phyloP scores from a whole-genome alignment of 176 grass and related monocot genomes.

The Phyllostachys edulis region DNA sequence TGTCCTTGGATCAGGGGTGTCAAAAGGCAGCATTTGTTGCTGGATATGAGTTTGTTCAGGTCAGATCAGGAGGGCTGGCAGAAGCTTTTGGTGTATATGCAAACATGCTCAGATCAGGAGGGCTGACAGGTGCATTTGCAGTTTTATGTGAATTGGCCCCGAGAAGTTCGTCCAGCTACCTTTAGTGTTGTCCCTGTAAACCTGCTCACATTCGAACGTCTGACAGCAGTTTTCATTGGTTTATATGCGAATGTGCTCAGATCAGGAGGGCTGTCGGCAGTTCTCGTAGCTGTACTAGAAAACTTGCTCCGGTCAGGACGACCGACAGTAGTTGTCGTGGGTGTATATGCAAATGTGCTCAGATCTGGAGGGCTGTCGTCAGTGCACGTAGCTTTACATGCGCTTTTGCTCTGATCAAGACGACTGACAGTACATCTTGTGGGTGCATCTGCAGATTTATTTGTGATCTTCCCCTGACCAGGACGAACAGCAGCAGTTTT shows the following conservation, averaged over 20 bases:
- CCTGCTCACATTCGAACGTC: constrained; percentile 7
- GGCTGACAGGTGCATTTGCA: constrained; percentile 7
- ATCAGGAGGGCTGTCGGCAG: constrained; percentile 38
- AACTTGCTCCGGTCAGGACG: neutral
- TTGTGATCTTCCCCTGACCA: constrained; percentile 22
- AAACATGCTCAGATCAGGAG: constrained; percentile 33
- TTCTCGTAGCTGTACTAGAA: neutral
- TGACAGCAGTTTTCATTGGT: neutral
- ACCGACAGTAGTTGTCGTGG: neutral
- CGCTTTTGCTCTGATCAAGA: constrained; percentile 4
- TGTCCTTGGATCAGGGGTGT: neutral
- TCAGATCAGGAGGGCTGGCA: neutral
- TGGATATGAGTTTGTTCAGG: neutral
- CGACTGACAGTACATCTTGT: constrained; percentile 3
- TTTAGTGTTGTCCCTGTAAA: neutral
- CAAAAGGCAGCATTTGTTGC: neutral
- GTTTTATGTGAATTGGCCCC: constrained; percentile 10
- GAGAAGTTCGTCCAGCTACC: constrained; percentile 4
- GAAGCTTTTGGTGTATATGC: constrained; percentile 34
- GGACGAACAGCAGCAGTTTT: constrained; percentile 5
- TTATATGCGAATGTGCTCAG: constrained; percentile 39
- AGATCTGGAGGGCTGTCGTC: constrained; percentile 18
- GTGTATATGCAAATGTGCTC: constrained; percentile 42
- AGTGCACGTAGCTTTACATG: neutral
- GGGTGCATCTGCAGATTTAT: constrained; percentile 28